Evolutionary conservation across 129 eudicot species (phyloP).

Genomic region (Artemisia argyi): DNA sequence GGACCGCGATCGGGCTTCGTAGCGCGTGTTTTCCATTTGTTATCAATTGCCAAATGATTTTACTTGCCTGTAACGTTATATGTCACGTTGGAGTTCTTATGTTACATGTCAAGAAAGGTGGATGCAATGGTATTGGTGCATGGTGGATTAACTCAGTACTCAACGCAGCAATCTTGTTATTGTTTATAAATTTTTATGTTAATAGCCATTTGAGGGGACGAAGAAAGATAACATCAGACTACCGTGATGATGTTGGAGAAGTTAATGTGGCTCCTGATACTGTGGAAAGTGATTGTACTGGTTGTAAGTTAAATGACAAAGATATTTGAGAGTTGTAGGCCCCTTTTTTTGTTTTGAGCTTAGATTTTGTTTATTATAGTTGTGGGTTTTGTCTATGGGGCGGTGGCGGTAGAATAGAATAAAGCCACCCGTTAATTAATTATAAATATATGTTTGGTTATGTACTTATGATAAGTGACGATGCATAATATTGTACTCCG

Average conservation of each 20-base stretch:
- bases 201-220: slow-evolving; percentile 37
- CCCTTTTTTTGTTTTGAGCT: not conserved
- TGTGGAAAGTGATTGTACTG: slow-evolving; percentile 12
- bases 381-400: slow-evolving; percentile 16
- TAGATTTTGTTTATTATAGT: not conserved
- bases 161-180: slow-evolving; percentile 58
- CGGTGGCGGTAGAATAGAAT: slow-evolving; percentile 24
- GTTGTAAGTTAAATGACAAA: slow-evolving; percentile 27
- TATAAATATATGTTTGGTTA: not conserved
- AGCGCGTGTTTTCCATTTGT: slow-evolving; percentile 83
- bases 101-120: slow-evolving; percentile 64
- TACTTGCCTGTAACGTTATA: slow-evolving; percentile 52
- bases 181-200: slow-evolving; percentile 69
- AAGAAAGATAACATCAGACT: slow-evolving; percentile 11
- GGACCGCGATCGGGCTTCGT: slow-evolving; percentile 83
- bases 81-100: slow-evolving; percentile 73
- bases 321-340: slow-evolving; percentile 37
- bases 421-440: no score
- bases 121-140: slow-evolving; percentile 92
- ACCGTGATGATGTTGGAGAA: not conserved
- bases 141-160: slow-evolving; percentile 86
- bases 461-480: not conserved
- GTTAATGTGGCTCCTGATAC: slow-evolving; percentile 4
- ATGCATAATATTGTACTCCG: no score
- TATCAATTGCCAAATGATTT: slow-evolving; percentile 57